Evolutionary conservation across 257 asterid species (phyloP), one percentile per base, ranked within the genome.

Genomic region (Vinca minor): DNA sequence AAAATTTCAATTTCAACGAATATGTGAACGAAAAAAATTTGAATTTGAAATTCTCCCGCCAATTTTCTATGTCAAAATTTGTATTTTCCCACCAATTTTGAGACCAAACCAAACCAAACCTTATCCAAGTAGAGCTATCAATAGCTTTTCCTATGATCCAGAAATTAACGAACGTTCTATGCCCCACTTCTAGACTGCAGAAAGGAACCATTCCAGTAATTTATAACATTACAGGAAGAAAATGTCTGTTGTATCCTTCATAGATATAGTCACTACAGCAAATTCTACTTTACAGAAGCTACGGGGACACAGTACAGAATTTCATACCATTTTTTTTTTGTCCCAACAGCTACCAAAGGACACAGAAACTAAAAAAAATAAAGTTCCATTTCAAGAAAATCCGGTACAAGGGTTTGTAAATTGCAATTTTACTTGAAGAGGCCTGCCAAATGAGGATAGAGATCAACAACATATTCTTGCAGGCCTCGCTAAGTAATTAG

Each of bases 211-310:
- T n/a, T n/a, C 39, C 3, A 53, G 17, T 11, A 9, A 28, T 4
- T 2, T 14, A 13, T 12, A 54, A 63, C 20, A 55, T 32, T 23
- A 13, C 35, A 34, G 66, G 60, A 35, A 23, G 44, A 68, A 23
- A 59, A 60, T 2, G 26, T 47, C 3, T 21, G 12, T 15, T 9
- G 18, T 48, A 44, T 47, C 63, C 13, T 53, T 6, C 62, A 62
- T 17, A 38, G 32, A 59, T n/a, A n/a, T 53, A 63, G 52, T 59
- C 21, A 60, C 68, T 50, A 67, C 60, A 44, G 59, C 62, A 79
- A 56, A 44, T 64, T 17, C 64, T 47, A 59, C 66, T 72, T 75
- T 78, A 77, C 79, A 79, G 72, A 36, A 65, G 75, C 72, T 60
- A 58, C n/a, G 41, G 54, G 55, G 66, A 67, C 72, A 63, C 69